Base-by-base conservation (phyloP, 208 protist genomes). In the Kentomonas sorsogonicus region DNA sequence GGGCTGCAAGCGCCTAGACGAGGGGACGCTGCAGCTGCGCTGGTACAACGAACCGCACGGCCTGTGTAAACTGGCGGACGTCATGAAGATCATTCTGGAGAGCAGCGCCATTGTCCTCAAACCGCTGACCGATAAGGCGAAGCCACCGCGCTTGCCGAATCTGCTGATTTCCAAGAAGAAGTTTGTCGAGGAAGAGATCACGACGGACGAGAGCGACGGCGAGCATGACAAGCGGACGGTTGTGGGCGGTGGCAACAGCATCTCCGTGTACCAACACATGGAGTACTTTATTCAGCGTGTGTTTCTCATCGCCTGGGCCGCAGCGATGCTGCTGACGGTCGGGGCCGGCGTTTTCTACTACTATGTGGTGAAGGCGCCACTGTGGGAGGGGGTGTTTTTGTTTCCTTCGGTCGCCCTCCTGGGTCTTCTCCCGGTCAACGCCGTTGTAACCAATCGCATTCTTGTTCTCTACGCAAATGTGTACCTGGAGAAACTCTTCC, bases 401-500 rank as follows among this genome's bases (percentile, higher is more conserved):
- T 58, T 79, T 39, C 77, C 84, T 0, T 66, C 83, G 18, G 72
- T 92, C 2, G 85, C 83, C n/a, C 66, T 91, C 15, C 72, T 95
- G 11, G 89, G 84, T 5, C 48, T 95, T 26, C 66, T 95, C 23
- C 89, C 89, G 3, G 73, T 92, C 7, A 93, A 93, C 61, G 78
- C 76, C n/a, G 87, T 89, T 27, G 58, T 95, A 23, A 57, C 91
- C 30, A 86, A 89, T 60, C 80, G 83, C 27, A 4, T 87, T 4
- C 77, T 92, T 15, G 75, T 89, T 13, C 63, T 95, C 16, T 92
- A 93, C 68, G 83, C 82, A 13, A 95, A 95, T 40, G 71, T 87
- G 16, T 91, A 81, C 58, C 69, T 95, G 2, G 80, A 93, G 47
- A 80, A 84, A 30, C 72, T 93, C 13, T 92, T 91, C 48, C 77